phyloP scores from a whole-genome alignment of 164 flowering plant genomes.

The Liriodendron chinense region DNA sequence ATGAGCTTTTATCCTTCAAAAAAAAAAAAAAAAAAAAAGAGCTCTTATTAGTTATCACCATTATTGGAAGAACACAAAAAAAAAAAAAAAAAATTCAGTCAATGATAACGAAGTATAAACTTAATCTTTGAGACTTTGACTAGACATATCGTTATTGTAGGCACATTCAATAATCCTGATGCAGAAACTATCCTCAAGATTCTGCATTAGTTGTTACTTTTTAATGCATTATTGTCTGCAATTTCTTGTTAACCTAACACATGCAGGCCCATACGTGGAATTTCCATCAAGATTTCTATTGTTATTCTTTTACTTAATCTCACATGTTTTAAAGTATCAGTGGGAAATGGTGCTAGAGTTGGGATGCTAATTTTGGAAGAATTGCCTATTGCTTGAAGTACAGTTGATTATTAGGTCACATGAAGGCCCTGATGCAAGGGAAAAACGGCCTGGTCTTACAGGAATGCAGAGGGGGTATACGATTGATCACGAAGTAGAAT shows the following conservation, averaged over 20 bases:
- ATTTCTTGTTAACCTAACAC: not conserved
- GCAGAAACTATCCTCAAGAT: not conserved
- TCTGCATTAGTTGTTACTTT: not conserved
- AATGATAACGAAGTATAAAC: too few species aligned
- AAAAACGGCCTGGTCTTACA: constrained; percentile 66
- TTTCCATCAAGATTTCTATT: not conserved
- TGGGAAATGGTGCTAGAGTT: not conserved
- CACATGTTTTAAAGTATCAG: not conserved
- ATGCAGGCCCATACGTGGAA: not conserved
- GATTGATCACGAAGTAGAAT: constrained; percentile 87
- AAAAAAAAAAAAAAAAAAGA: too few species aligned
- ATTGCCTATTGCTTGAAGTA: constrained; percentile 14
- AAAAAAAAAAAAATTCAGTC: too few species aligned
- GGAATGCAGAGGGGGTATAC: constrained; percentile 92
- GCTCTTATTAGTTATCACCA: too few species aligned
- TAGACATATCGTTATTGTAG: not conserved
- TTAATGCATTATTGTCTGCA: not conserved
- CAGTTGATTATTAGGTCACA: constrained; percentile 97
- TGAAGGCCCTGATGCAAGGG: constrained; percentile 99
- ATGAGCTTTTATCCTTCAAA: too few species aligned
- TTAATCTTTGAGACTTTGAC: too few species aligned
- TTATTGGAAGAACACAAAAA: too few species aligned
- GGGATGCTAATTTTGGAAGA: constrained; percentile 9
- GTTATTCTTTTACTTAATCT: not conserved
- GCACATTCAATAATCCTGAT: not conserved